phyloP scores from a whole-genome alignment of 2,329 filamentous ascomycete genomes.

The Aureobasidium melanogenum region DNA sequence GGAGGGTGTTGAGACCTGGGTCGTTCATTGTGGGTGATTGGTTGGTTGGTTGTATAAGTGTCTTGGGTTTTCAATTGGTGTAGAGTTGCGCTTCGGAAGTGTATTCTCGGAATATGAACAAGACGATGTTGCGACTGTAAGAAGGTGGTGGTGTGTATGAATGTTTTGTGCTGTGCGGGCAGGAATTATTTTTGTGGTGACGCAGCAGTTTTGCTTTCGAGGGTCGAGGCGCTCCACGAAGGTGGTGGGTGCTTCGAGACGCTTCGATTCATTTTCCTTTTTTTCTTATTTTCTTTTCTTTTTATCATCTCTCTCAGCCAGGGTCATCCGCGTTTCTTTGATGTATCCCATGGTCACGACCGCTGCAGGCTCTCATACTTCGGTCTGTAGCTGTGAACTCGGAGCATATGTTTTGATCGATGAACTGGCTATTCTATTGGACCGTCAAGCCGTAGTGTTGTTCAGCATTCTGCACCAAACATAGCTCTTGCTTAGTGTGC shows the following conservation, averaged over 20 bases:
- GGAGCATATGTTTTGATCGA: too few species aligned
- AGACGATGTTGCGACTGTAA: not conserved
- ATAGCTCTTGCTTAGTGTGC: not conserved
- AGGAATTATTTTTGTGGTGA: conserved; percentile 9
- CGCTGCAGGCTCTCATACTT: not conserved
- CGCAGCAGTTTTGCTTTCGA: not conserved
- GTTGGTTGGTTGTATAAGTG: not conserved
- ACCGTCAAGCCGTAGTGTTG: too few species aligned
- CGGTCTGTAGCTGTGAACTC: not conserved
- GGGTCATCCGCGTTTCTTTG: not conserved
- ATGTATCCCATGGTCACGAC: not conserved
- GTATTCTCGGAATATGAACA: not conserved
- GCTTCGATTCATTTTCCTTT: conserved; percentile 10
- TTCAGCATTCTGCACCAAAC: not conserved
- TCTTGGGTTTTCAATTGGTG: not conserved
- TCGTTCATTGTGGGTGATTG: conserved; percentile 35
- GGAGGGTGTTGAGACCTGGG: conserved; percentile 63
- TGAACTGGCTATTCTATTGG: too few species aligned
- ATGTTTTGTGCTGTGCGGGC: not conserved
- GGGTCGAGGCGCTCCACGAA: conserved; percentile 3
- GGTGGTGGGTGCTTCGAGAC: conserved; percentile 13
- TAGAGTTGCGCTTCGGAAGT: not conserved
- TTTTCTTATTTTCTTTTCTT: not conserved
- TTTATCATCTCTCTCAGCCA: not conserved
- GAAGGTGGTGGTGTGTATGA: not conserved